A percentile compares a stretch with the other conserved stretches of the same genome.
phyloP scores from a whole-genome alignment of 257 asterid genomes.

The Primulina huaijiensis region DNA sequence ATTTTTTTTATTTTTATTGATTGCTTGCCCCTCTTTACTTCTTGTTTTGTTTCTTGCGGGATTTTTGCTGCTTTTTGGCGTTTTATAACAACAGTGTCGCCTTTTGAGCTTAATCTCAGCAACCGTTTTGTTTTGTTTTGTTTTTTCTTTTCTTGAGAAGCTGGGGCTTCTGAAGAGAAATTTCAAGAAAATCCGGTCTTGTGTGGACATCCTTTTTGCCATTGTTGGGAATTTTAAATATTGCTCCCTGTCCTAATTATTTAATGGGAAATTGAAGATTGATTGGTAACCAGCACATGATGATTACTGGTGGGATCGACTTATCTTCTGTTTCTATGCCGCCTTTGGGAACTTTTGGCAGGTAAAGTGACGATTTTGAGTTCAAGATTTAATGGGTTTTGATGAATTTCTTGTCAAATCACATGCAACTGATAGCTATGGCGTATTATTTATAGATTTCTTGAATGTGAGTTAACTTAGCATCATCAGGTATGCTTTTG shows the following conservation, averaged over 20 bases:
- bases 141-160: slow-evolving; percentile 27
- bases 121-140: slow-evolving; percentile 39
- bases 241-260: slow-evolving; percentile 1
- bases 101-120: slow-evolving; percentile 32
- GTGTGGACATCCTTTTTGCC: slow-evolving; percentile 19
- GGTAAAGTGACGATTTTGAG: slow-evolving; percentile 38
- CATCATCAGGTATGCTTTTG: slow-evolving; percentile 70
- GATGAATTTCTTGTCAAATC: slow-evolving; percentile 19
- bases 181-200: slow-evolving; percentile 27
- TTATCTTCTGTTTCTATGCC: slow-evolving; percentile 38
- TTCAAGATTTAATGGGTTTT: slow-evolving; percentile 19
- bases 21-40: slow-evolving; percentile 7
- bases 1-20: slow-evolving; percentile 29
- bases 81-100: slow-evolving; percentile 25
- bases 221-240: slow-evolving; percentile 24
- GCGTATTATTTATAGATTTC: slow-evolving; percentile 25
- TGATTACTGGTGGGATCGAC: slow-evolving; percentile 29
- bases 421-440: slow-evolving; percentile 17
- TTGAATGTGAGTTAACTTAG: slow-evolving; percentile 22
- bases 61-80: slow-evolving; percentile 35
- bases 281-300: slow-evolving; percentile 38
- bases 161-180: slow-evolving; percentile 24
- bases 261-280: slow-evolving; percentile 30
- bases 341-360: slow-evolving; percentile 39
- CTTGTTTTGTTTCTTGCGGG: neutral